Percentiles rank a stretch among this genome's conserved stretches.
Conservation (phyloP, 2,329 filamentous ascomycete species). For the Xylariaceae sp. region DNA sequence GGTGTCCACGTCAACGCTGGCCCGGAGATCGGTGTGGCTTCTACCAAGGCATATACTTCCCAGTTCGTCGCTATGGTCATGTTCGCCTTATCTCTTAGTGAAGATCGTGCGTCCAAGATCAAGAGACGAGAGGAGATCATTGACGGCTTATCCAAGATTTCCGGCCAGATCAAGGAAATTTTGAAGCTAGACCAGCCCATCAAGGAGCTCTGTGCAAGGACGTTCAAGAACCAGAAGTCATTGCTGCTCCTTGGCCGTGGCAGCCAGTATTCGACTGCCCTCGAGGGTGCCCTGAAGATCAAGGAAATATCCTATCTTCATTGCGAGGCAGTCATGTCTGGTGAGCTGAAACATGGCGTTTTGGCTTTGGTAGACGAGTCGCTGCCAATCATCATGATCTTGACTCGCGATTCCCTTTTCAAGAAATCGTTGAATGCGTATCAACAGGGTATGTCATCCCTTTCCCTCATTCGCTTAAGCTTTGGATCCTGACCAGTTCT, state of each 20-base stretch:
- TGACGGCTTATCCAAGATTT: constrained; percentile 82
- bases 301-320: constrained; percentile 99
- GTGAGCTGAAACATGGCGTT: constrained; percentile 98
- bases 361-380: constrained; percentile 96
- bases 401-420: constrained; percentile 93
- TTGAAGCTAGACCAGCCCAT: constrained; percentile 87
- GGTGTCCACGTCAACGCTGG: constrained; percentile 99
- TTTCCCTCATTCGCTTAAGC: not conserved
- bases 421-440: constrained; percentile 99
- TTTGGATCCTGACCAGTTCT: constrained; percentile 20
- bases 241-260: constrained; percentile 89
- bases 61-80: constrained; percentile 99
- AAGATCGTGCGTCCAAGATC: constrained; percentile 93
- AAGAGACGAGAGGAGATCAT: constrained; percentile 93
- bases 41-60: constrained; percentile 98
- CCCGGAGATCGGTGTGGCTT: constrained; percentile 97
- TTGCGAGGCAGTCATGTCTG: constrained; percentile 99
- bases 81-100: constrained; percentile 93
- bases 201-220: constrained; percentile 88
- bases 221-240: constrained; percentile 96
- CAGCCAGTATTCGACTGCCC: constrained; percentile 91
- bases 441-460: constrained; percentile 68
- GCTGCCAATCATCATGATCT: constrained; percentile 98
- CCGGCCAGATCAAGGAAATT: constrained; percentile 85
- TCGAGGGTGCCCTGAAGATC: constrained; percentile 97